Evolutionary conservation across 78 protist species (phyloP).

Genomic region (Diacronema lutheri): DNA sequence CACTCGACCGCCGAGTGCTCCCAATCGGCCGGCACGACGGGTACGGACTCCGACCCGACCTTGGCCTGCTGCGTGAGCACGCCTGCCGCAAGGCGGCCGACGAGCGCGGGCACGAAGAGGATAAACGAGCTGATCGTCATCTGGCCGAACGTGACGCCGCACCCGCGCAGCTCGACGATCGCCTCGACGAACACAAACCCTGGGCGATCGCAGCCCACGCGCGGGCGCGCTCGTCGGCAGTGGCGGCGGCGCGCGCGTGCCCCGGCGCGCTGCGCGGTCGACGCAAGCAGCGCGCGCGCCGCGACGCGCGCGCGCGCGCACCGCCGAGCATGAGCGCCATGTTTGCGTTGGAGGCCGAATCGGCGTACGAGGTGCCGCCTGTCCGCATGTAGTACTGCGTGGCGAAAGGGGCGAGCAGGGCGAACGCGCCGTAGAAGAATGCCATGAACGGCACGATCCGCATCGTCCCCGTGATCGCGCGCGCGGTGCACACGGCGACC

Average conservation of each 20-base stretch:
- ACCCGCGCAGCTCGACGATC: conserved; percentile 22
- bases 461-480: not conserved
- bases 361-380: not conserved
- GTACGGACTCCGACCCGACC: not conserved
- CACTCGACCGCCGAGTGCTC: not conserved
- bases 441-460: conserved; percentile 22
- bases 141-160: conserved; percentile 8
- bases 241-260: no score
- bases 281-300: no score
- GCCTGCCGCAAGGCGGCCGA: conserved; percentile 10
- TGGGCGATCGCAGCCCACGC: no score
- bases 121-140: not conserved
- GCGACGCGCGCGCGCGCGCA: no score
- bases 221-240: no score
- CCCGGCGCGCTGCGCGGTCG: no score
- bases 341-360: not conserved
- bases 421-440: not conserved
- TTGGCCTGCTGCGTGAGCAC: conserved; percentile 14
- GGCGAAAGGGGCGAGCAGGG: not conserved
- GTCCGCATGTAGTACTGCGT: not conserved
- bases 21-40: not conserved
- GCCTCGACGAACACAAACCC: conserved; percentile 8
- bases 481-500: not conserved
- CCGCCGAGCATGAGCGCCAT: no score
- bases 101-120: not conserved